A percentile compares a stretch with the other conserved stretches of the same genome.
phyloP scores from a whole-genome alignment of 139 green algal genomes.

The Chlamydomonas sp. region DNA sequence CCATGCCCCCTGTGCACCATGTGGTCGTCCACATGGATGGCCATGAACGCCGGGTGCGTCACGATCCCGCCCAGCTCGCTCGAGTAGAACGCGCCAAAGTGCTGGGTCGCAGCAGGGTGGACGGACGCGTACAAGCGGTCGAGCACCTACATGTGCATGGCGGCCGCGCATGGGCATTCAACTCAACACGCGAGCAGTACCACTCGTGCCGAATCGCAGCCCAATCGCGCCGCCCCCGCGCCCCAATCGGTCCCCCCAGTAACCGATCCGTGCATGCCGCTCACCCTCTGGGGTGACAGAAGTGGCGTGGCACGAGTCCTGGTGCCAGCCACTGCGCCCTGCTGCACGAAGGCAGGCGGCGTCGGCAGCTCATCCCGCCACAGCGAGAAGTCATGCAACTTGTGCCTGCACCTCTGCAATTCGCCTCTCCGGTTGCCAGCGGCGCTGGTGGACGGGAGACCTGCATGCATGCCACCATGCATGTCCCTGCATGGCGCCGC shows the following conservation, averaged over 20 bases:
- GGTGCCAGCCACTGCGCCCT: no score
- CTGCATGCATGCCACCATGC: no score
- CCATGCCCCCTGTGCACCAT: slow-evolving; percentile 76
- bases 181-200: neutral
- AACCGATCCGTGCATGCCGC: no score
- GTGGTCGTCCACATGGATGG: slow-evolving; percentile 81
- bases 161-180: neutral
- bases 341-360: no score
- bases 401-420: no score
- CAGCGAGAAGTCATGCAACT: no score
- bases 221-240: neutral
- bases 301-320: slow-evolving; percentile 33
- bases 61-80: slow-evolving; percentile 70
- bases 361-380: no score
- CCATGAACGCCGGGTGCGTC: slow-evolving; percentile 66
- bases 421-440: no score
- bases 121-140: slow-evolving; percentile 21
- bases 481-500: no score
- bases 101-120: neutral
- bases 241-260: neutral
- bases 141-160: slow-evolving; percentile 30
- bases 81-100: slow-evolving; percentile 66
- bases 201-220: neutral
- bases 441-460: no score
- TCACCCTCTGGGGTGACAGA: slow-evolving; percentile 30